A percentile compares a stretch with the other conserved stretches of the same genome.
Evolutionary conservation across 768 basidiomycete genomes (phyloP).

Genomic region (Naganishia vaughanmartiniae): DNA sequence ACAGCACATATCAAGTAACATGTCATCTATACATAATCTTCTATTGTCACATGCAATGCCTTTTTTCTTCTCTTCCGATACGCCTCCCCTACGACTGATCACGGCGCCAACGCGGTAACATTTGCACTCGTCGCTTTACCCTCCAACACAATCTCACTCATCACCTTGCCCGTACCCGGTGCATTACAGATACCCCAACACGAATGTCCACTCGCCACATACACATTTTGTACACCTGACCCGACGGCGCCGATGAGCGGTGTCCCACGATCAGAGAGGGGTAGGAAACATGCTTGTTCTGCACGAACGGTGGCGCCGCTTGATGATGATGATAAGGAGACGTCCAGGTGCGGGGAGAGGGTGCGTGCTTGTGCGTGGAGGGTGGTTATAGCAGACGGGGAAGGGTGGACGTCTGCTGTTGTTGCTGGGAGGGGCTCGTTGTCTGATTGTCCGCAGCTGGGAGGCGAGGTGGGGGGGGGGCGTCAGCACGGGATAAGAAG

Average conservation of each 20-base stretch:
- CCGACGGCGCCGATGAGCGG: slow-evolving; percentile 75
- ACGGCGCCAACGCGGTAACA: slow-evolving; percentile 55
- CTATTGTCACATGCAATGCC: not conserved
- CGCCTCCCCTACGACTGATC: not conserved
- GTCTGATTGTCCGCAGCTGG: slow-evolving; percentile 78
- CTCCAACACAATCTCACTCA: slow-evolving; percentile 70
- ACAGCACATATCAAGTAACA: no score
- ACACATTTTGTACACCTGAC: slow-evolving; percentile 62
- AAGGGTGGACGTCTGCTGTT: slow-evolving; percentile 70
- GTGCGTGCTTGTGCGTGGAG: slow-evolving; percentile 50
- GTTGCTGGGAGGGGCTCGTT: slow-evolving; percentile 64
- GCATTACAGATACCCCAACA: slow-evolving; percentile 57
- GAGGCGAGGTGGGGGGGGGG: slow-evolving; percentile 42
- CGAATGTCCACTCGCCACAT: slow-evolving; percentile 62
- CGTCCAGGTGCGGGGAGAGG: slow-evolving; percentile 47
- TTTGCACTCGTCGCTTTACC: slow-evolving; percentile 63
- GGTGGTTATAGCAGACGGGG: slow-evolving; percentile 60
- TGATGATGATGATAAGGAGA: slow-evolving; percentile 59
- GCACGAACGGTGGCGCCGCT: slow-evolving; percentile 57
- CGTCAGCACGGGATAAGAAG: not conserved
- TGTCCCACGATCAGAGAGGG: slow-evolving; percentile 59
- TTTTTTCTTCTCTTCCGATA: not conserved
- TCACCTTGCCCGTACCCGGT: slow-evolving; percentile 73
- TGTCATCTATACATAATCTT: no score
- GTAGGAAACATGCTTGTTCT: slow-evolving; percentile 75